Conservation (phyloP, 257 asterid genomes). For the Euphrasia confusa region DNA sequence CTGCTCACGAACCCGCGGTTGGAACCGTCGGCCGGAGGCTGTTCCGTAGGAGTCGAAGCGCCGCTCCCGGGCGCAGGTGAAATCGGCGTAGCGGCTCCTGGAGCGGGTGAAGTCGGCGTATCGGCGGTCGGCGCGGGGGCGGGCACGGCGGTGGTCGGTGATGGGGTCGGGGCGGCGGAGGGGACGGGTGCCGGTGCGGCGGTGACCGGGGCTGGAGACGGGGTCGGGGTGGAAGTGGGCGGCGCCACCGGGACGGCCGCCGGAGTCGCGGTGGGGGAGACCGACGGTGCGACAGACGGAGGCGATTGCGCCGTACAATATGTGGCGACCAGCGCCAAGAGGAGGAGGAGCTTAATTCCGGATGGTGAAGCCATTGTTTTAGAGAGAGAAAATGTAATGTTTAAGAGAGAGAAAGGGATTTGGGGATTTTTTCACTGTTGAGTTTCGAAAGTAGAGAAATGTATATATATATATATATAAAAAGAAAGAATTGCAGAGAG, state of each 20-base stretch:
- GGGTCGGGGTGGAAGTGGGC: constrained; percentile 35
- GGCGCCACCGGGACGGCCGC: constrained; percentile 34
- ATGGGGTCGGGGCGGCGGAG: constrained; percentile 22
- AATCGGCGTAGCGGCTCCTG: constrained; percentile 20
- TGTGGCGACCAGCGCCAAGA: constrained; percentile 48
- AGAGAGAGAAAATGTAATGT: background rate
- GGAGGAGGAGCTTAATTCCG: constrained; percentile 34
- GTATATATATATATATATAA: constrained; percentile 23
- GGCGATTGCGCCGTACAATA: constrained; percentile 67
- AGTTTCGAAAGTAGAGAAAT: background rate
- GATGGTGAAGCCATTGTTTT: constrained; percentile 28
- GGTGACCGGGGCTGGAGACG: constrained; percentile 25
- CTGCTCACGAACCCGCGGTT: constrained; percentile 40
- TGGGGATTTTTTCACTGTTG: background rate
- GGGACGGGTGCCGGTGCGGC: constrained; percentile 38
- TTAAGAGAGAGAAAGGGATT: constrained; percentile 18
- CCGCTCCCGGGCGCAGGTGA: constrained; percentile 19
- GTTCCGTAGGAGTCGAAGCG: constrained; percentile 30
- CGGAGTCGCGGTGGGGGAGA: constrained; percentile 55
- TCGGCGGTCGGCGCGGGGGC: constrained; percentile 27
- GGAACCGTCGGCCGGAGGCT: constrained; percentile 36
- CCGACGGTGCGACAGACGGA: constrained; percentile 50
- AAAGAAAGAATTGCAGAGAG: background rate
- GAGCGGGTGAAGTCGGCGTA: background rate
- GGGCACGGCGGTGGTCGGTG: constrained; percentile 23